phyloP scores from a whole-genome alignment of 2,329 filamentous ascomycete species.

The Ophiostoma angusticollis region DNA sequence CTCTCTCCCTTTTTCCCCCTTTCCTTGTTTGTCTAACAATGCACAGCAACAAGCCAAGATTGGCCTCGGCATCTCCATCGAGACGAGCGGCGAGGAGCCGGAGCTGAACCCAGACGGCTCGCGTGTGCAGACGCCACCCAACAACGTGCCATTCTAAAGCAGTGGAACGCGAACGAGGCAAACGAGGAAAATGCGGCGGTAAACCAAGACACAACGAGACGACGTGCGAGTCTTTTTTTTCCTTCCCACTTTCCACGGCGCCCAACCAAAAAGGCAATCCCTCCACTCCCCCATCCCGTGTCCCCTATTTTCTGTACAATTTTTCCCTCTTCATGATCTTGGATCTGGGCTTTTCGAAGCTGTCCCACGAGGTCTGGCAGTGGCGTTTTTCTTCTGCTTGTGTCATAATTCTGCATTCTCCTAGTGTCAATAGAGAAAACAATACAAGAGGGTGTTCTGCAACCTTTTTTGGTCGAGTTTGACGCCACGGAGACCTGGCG shows the following conservation, averaged over 20 bases:
- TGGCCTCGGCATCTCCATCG: slow-evolving; percentile 84
- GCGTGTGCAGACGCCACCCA: slow-evolving; percentile 38
- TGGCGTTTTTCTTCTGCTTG: slow-evolving; percentile 6
- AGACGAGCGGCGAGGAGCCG: slow-evolving; percentile 71
- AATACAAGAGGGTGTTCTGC: background rate
- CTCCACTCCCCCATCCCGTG: background rate
- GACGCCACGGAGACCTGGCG: too few relatives aligned
- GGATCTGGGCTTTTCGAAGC: too few relatives aligned
- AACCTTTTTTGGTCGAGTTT: background rate
- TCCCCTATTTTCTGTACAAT: slow-evolving; percentile 1
- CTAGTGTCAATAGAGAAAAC: too few relatives aligned
- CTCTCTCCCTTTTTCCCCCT: background rate
- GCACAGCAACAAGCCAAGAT: slow-evolving; percentile 84
- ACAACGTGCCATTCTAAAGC: slow-evolving; percentile 53
- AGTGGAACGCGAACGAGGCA: too few relatives aligned
- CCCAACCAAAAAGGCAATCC: too few relatives aligned
- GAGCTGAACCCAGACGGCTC: slow-evolving; percentile 67
- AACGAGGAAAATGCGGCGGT: background rate
- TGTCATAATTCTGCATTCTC: background rate
- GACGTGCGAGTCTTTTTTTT: too few relatives aligned
- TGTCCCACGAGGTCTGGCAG: slow-evolving; percentile 6
- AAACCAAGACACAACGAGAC: background rate
- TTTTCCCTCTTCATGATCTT: background rate
- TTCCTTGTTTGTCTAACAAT: slow-evolving; percentile 18
- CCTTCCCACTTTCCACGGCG: too few relatives aligned